Base-by-base conservation (phyloP, 768 basidiomycete species). In the Phanerochaete carnosa region DNA sequence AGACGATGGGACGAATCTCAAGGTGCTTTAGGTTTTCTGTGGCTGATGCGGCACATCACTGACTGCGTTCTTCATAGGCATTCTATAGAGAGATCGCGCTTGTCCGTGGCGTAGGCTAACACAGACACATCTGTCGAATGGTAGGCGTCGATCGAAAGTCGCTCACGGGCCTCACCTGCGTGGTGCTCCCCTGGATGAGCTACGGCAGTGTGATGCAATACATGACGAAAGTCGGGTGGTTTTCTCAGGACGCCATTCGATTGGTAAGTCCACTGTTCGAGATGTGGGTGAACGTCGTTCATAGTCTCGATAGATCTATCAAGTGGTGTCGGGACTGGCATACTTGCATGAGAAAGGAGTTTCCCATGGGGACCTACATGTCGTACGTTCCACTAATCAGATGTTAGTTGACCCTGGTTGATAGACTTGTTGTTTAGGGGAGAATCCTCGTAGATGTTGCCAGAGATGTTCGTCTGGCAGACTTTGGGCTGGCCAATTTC, bases 381-480 rank as follows among this genome's bases (percentile, higher is more conserved):
- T 16, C 22, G 61, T 64, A 28, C 19, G 63, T 58, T 23, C 12
- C n/a, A 7, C 47, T 45, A 45, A 9, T 13, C 3, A 30, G 15
- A 50, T 22, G 11, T 50, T 23, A 3, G 13, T 33, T n/a, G 29
- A 11, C 5, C 33, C 1, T 22, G 5, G 16, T 33, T 50, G n/a
- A n/a, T n/a, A n/a, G n/a, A 30, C 23, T 2, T 30, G 25, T n/a
- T 13, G 26, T 23, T 29, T 29, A 63, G 62, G 61, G 35, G 3
- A 65, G 63, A 29, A 47, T 65, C 33, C 62, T 65, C 32, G 59
- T 65, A 7, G 59, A 60, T 30, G 51, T 29, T 29, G 28, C 39
- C 29, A 29, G 43, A 8, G 12, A 56, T 32, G 58, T 59, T 11
- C 45, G 58, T 15, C 35, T 65, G 23, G 55, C 64, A 11, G 64